Evolutionary conservation across 495 filamentous ascomycete genomes (phyloP), one percentile per base, ranked within the genome.

Genomic region (Paragyromitra xinjiangensis): DNA sequence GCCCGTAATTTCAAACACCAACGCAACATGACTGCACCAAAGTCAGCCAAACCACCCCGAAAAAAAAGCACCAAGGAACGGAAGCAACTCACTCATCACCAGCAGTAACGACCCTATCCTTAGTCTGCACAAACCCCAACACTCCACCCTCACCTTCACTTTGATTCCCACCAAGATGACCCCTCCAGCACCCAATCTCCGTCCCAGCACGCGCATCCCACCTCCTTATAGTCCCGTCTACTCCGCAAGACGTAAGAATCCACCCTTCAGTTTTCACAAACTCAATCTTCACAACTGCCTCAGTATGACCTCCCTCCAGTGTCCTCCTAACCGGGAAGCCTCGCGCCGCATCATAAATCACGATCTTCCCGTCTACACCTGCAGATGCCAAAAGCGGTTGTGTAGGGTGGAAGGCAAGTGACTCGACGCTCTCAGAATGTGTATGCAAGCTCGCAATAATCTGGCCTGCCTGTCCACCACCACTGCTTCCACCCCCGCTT

Each of bases 161-260:
- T 65, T 92, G 84, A 80, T 97, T 93, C 1, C 93, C 94, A 80
- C 87, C 91, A 92, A 93, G 95, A 83, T 97, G 94, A 59, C 88
- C 89, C 39, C 91, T 93, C 65, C 89, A 89, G 44, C 83, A 85
- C 8, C 85, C 84, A 12, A 86, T 83, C 5, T 89, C 87, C 2
- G 92, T 94, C 8, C 93, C 93, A 40, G 92, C 93, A 48, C 93
- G 88, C 24, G 91, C 87, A 85, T 98, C 93, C 94, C 94, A 98
- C 66, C 93, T 85, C 81, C 92, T 87, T 2, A 98, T 90, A 0
- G 92, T 92, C 4, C 94, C 94, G 80, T 98, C 94, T 84, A 97
- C 88, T 1, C 94, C 94, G 78, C 92, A 94, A 63, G 85, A 89
- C 5, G 94, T 97, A 24, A 97, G 85, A 75, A 95, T 78, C 88